A percentile compares a stretch with the other conserved stretches of the same genome.
Evolutionary conservation across 768 basidiomycete species (phyloP).

Genomic region (Psilocybe tampanensis): DNA sequence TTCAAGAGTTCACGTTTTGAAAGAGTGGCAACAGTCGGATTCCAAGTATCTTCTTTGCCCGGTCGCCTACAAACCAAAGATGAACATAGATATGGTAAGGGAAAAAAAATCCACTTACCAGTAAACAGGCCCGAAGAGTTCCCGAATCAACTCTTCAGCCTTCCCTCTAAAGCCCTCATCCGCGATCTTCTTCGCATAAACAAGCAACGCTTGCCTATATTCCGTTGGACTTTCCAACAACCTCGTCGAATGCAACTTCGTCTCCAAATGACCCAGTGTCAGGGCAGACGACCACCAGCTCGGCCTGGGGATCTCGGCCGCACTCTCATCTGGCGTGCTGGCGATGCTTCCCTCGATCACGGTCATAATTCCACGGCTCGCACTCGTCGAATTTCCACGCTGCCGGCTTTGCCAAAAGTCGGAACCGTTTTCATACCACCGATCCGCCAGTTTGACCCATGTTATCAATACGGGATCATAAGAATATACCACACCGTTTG

Average conservation of each 20-base stretch:
- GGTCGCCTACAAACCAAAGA: slow-evolving; percentile 57
- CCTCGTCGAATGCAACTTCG: slow-evolving; percentile 71
- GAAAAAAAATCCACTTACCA: slow-evolving; percentile 55
- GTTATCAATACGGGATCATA: slow-evolving; percentile 69
- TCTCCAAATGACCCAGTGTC: slow-evolving; percentile 89
- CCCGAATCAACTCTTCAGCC: slow-evolving; percentile 89
- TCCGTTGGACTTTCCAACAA: slow-evolving; percentile 82
- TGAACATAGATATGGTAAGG: background rate
- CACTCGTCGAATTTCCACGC: slow-evolving; percentile 42
- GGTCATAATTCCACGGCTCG: slow-evolving; percentile 56
- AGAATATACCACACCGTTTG: slow-evolving; percentile 77
- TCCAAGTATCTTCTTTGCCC: slow-evolving; percentile 66
- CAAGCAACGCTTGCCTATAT: slow-evolving; percentile 72
- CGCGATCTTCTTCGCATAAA: slow-evolving; percentile 84
- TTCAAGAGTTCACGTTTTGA: slow-evolving; percentile 81
- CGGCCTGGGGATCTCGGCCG: slow-evolving; percentile 53
- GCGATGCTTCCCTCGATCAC: slow-evolving; percentile 50
- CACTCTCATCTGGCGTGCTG: slow-evolving; percentile 34
- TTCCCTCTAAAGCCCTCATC: slow-evolving; percentile 89
- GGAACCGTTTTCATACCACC: slow-evolving; percentile 86
- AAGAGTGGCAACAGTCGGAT: slow-evolving; percentile 67
- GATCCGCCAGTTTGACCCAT: slow-evolving; percentile 78
- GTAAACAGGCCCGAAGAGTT: slow-evolving; percentile 88
- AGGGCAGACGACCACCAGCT: slow-evolving; percentile 84
- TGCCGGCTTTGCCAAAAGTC: slow-evolving; percentile 81